Evolutionary conservation across 2,329 filamentous ascomycete genomes (phyloP), one percentile per base, ranked within the genome.

Genomic region (Zalaria sp.): DNA sequence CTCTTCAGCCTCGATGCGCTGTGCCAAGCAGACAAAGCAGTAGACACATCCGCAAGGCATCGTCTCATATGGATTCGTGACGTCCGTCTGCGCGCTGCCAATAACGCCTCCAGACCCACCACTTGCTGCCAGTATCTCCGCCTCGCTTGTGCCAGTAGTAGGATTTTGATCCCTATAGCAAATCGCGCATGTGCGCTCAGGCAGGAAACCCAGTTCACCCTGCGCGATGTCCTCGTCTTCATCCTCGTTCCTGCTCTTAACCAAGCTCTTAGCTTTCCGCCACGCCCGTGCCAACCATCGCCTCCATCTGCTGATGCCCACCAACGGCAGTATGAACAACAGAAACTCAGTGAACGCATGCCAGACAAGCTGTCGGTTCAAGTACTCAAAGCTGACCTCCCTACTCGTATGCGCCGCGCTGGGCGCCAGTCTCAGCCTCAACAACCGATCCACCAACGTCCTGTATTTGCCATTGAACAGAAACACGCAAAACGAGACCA

Each of bases 261-360:
- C 59, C 41, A 83, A 67, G 28, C 75, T 71, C 52, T 81, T 81
- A 1, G 83, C 79, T 59, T 81, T 87, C 51, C 83, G 78, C 85
- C 87, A 93, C n/a, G 80, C 78, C 47, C 87, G 75, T 18, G 75
- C 72, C n/a, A 95, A 68, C 81, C 89, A 94, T 50, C 88, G 75
- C 44, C 86, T 77, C 91, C 91, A 98, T 49, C 87, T 77, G 54
- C 83, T 81, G 51, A 98, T 89, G 40, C 91, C 91, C 35, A 98
- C 83, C n/a, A 98, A 73, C 0, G 91, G 91, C n/a, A 98, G 71
- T 11, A 96, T 75, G 60, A 96, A 98, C 28, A 98, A 74, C n/a
- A 98, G 69, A 53, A 98, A 98, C 59, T 98, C 91, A 26, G 91
- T 98, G 55, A 98, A 94, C n/a, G 91, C 91, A 63, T 98, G 91